A percentile compares a stretch with the other conserved stretches of the same genome.
Conservation (phyloP, 2,329 filamentous ascomycete species). For the Cercospora sesami region DNA sequence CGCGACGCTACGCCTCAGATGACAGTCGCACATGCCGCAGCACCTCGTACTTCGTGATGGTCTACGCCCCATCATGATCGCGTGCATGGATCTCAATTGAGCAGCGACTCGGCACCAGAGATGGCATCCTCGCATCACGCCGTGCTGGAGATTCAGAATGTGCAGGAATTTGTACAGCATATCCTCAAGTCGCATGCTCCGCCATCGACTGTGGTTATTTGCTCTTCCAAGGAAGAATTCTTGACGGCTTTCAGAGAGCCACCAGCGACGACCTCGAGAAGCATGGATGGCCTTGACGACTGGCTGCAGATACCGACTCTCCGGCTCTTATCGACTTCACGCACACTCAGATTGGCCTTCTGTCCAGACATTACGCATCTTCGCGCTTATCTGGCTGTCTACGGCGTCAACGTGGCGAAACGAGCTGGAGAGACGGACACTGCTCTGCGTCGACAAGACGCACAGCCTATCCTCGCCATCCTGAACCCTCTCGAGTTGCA, state of each 20-base stretch:
- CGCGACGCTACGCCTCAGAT: neutral
- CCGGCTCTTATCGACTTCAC: constrained; percentile 66
- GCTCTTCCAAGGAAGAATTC: constrained; percentile 65
- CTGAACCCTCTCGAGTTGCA: constrained; percentile 68
- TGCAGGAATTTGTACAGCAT: constrained; percentile 60
- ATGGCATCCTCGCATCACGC: constrained; percentile 33
- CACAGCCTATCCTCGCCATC: constrained; percentile 56
- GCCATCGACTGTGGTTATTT: constrained; percentile 70
- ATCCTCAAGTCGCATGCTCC: constrained; percentile 58
- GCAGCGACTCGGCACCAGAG: neutral
- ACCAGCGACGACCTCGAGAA: neutral
- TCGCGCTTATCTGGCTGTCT: constrained; percentile 64
- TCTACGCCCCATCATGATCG: neutral
- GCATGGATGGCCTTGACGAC: constrained; percentile 4
- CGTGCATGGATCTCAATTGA: neutral
- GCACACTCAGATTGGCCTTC: constrained; percentile 70
- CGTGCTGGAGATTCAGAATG: constrained; percentile 43
- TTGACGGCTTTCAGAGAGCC: constrained; percentile 53
- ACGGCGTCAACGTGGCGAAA: constrained; percentile 19
- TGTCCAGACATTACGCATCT: constrained; percentile 74
- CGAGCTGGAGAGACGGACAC: constrained; percentile 10
- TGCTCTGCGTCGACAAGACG: constrained; percentile 16
- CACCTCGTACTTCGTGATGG: neutral
- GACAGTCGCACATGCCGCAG: neutral
- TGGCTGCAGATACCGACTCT: constrained; percentile 56